phyloP scores from a whole-genome alignment of 805 yeast species.

The Kodamaea neixiangensis region DNA sequence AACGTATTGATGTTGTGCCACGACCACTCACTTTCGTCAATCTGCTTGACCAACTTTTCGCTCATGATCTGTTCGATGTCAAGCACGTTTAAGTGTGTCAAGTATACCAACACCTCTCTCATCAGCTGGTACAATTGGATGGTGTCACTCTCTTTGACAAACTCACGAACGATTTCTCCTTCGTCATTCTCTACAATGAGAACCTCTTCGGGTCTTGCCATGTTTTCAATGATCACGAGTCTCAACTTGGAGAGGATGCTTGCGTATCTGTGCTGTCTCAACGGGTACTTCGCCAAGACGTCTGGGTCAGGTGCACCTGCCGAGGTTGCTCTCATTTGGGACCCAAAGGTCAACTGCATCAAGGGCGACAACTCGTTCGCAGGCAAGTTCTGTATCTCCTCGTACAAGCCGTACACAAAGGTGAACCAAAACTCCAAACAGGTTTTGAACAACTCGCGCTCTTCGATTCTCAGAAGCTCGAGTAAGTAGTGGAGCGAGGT shows the following conservation, averaged over 20 bases:
- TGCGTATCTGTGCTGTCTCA: slow-evolving; percentile 84
- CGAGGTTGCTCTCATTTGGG: slow-evolving; percentile 45
- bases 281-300: slow-evolving; percentile 70
- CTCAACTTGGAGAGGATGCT: slow-evolving; percentile 79
- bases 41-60: slow-evolving; percentile 85
- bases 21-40: slow-evolving; percentile 98
- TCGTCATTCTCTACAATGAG: slow-evolving; percentile 96
- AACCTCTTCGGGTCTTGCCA: slow-evolving; percentile 99
- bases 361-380: slow-evolving; percentile 71
- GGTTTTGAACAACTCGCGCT: slow-evolving; percentile 93
- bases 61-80: slow-evolving; percentile 95
- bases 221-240: slow-evolving; percentile 90
- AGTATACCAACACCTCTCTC: slow-evolving; percentile 92
- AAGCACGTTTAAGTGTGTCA: slow-evolving; percentile 92
- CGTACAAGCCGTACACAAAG: slow-evolving; percentile 78
- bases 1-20: slow-evolving; percentile 97
- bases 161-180: slow-evolving; percentile 97
- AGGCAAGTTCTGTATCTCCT: slow-evolving; percentile 83
- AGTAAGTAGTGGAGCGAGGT: slow-evolving; percentile 80
- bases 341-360: slow-evolving; percentile 59
- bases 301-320: slow-evolving; percentile 90
- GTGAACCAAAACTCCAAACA: slow-evolving; percentile 93
- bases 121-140: slow-evolving; percentile 92
- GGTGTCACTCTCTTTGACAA: slow-evolving; percentile 95
- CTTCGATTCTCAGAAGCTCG: slow-evolving; percentile 86